phyloP scores from a whole-genome alignment of 2,329 filamentous ascomycete species.

The Aphanocladium album region DNA sequence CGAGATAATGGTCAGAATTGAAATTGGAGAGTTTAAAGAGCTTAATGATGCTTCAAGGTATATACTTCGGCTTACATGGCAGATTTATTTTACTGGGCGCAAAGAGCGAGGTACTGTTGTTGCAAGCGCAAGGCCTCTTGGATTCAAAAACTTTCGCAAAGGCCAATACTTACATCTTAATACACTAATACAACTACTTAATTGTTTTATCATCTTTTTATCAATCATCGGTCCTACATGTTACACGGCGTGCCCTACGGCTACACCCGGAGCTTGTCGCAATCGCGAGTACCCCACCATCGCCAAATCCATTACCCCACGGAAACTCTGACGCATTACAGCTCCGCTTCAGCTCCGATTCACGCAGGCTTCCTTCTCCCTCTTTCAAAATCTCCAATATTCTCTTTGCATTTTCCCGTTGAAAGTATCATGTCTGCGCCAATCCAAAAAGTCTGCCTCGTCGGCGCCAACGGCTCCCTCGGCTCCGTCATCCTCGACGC shows the following conservation, averaged over 20 bases:
- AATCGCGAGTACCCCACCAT: not conserved
- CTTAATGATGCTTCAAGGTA: not conserved
- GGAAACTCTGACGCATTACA: slow-evolving; percentile 9
- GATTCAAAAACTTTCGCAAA: not conserved
- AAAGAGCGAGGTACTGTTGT: not conserved
- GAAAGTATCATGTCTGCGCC: slow-evolving; percentile 6
- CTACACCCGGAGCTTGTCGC: not conserved
- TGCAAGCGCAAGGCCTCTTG: not conserved
- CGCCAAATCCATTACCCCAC: slow-evolving; percentile 9
- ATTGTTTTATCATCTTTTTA: not conserved
- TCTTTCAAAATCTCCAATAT: not conserved
- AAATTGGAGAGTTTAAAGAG: not conserved
- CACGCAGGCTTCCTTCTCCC: not conserved
- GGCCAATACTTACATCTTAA: not conserved
- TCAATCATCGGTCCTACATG: not conserved
- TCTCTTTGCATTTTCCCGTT: not conserved
- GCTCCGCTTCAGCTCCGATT: slow-evolving; percentile 1
- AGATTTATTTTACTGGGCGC: not conserved
- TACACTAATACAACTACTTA: not conserved
- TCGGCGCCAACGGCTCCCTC: slow-evolving; percentile 35
- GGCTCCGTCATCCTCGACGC: slow-evolving; percentile 34
- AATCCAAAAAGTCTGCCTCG: slow-evolving; percentile 29
- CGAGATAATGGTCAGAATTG: not conserved
- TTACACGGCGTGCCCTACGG: not conserved
- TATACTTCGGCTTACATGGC: not conserved